phyloP scores from a whole-genome alignment of 768 basidiomycete genomes.

The Macrolepiota dolichaula region DNA sequence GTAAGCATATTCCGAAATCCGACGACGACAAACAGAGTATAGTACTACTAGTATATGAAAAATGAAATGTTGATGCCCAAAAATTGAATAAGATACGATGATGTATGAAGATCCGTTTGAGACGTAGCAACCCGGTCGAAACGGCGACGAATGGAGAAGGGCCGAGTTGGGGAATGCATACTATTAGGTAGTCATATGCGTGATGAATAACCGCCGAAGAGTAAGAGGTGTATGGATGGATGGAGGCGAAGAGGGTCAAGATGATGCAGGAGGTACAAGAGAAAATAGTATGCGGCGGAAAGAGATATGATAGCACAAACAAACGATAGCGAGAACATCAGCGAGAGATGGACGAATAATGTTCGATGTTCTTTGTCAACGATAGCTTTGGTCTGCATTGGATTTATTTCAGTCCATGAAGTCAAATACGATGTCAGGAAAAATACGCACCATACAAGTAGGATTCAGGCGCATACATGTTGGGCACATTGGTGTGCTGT shows the following conservation, averaged over 20 bases:
- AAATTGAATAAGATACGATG: constrained; percentile 15
- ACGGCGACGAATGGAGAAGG: background rate
- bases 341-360: background rate
- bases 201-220: background rate
- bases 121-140: background rate
- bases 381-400: background rate
- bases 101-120: background rate
- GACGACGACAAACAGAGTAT: background rate
- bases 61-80: background rate
- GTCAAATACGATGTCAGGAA: background rate
- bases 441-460: constrained; percentile 23
- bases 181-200: background rate
- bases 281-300: background rate
- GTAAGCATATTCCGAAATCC: constrained; percentile 4
- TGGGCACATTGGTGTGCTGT: background rate
- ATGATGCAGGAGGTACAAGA: background rate
- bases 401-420: background rate
- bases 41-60: background rate
- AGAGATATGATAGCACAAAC: background rate
- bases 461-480: constrained; percentile 22
- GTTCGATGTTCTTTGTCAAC: constrained; percentile 3
- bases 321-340: background rate
- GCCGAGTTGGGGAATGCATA: background rate
- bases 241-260: background rate
- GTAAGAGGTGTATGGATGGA: background rate